These are phyloP conservation scores for Medicago lupulina DNA, from an alignment of 306 rosid genomes.

Conservation along the genomic window DNA sequence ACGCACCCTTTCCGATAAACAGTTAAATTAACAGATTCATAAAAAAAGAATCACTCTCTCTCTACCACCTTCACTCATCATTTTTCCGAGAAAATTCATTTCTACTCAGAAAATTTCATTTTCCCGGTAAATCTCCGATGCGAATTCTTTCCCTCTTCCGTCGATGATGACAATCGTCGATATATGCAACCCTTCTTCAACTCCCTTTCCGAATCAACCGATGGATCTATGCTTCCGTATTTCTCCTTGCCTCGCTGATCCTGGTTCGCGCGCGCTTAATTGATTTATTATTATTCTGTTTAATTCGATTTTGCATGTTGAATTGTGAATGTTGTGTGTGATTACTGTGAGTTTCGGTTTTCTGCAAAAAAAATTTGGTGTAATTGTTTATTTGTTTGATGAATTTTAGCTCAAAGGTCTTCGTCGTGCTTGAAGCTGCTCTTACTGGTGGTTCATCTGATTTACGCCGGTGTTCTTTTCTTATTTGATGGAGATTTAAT, in stretches of 20 bases:
- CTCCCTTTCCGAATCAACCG: conserved; percentile 49
- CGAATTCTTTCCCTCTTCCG: neutral
- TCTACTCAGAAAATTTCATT: conserved; percentile 5
- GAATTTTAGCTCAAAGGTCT: conserved; percentile 82
- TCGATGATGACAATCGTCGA: conserved; percentile 63
- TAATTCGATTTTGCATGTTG: conserved; percentile 28
- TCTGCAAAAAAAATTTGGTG: neutral
- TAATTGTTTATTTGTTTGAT: neutral
- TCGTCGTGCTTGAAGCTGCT: conserved; percentile 72
- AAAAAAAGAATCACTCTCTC: neutral
- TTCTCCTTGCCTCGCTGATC: conserved; percentile 82
- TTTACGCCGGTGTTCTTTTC: conserved; percentile 73
- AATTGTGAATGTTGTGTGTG: conserved; percentile 1
- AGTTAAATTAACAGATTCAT: neutral
- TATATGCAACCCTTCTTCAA: conserved; percentile 47
- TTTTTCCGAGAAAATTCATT: conserved; percentile 27
- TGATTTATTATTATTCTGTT: neutral
- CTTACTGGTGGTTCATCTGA: conserved; percentile 73
- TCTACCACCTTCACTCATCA: conserved; percentile 31
- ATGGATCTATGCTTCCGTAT: conserved; percentile 62
- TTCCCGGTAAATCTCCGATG: conserved; percentile 47
- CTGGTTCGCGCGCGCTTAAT: conserved; percentile 53
- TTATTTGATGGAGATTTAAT: conserved; percentile 75
- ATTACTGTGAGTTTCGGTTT: neutral
- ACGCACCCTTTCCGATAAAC: neutral